phyloP scores from a whole-genome alignment of 768 basidiomycete genomes.

The Lactarius sp. region DNA sequence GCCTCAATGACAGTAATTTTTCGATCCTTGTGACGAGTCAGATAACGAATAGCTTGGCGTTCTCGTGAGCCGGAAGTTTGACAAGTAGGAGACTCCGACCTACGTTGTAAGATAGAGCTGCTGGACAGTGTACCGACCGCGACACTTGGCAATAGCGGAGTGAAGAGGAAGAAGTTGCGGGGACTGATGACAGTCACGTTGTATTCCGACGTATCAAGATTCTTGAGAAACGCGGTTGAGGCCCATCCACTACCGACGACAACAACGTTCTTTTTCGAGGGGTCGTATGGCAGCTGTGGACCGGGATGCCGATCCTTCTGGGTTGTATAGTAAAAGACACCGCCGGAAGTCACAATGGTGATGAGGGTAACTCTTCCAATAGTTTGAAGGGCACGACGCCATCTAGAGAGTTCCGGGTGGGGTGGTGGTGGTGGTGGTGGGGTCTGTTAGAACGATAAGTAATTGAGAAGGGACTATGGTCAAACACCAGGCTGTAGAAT shows the following conservation, averaged over 20 bases:
- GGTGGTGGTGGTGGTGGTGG: slow-evolving; percentile 22
- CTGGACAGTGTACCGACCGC: slow-evolving; percentile 89
- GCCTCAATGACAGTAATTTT: slow-evolving; percentile 90
- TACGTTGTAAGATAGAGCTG: slow-evolving; percentile 77
- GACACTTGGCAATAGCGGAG: slow-evolving; percentile 93
- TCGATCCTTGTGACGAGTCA: slow-evolving; percentile 88
- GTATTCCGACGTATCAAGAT: slow-evolving; percentile 86
- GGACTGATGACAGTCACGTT: slow-evolving; percentile 98
- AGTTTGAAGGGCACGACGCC: slow-evolving; percentile 45
- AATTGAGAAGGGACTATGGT: background rate
- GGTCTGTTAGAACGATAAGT: background rate
- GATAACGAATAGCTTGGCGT: slow-evolving; percentile 66
- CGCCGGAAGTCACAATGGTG: slow-evolving; percentile 53
- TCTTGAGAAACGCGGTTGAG: slow-evolving; percentile 86
- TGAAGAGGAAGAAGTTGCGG: slow-evolving; percentile 97
- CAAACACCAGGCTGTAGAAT: background rate
- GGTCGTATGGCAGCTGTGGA: slow-evolving; percentile 80
- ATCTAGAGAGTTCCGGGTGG: slow-evolving; percentile 31
- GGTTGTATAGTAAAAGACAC: slow-evolving; percentile 68
- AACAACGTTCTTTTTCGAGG: slow-evolving; percentile 87
- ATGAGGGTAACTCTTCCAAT: slow-evolving; percentile 73
- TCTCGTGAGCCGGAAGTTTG: slow-evolving; percentile 31
- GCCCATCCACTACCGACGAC: slow-evolving; percentile 99
- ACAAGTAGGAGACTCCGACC: slow-evolving; percentile 25
- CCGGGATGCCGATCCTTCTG: slow-evolving; percentile 80